Base-by-base conservation (phyloP, 2,329 filamentous ascomycete genomes). In the Aspergillus latus region DNA sequence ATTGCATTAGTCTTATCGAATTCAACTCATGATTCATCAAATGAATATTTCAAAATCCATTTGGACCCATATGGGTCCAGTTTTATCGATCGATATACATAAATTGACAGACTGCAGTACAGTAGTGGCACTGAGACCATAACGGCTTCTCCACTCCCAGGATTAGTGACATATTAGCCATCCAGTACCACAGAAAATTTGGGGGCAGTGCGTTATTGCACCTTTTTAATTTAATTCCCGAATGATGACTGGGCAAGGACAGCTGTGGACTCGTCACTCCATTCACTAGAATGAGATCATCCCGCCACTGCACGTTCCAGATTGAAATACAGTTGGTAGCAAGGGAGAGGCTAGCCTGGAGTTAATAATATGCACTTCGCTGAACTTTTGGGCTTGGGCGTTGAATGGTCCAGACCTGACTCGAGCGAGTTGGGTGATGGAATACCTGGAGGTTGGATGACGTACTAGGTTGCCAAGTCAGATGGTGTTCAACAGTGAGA, bases 221-320 rank as follows among this genome's bases (percentile, higher is more conserved):
- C 21, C 21, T 21, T 40, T 16, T 5, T 40, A 39, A 5, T n/a
- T 13, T 13, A 13, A 13, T 39, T 13, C 5, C 36, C 9, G 5
- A n/a, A 39, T 5, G 11, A 39, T 39, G 11, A 7, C 30, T 37
- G 34, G 34, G 5, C 34, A 37, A 37, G n/a, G 15, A 10, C n/a
- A 29, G 26, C 13, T 15, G 28, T 1, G 28, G n/a, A n/a, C 13
- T 28, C 28, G 43, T 28, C 21, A 45, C 34, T 53, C 43, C 43
- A 53, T 53, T 43, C 34, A 8, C 43, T 37, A 52, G 49, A 39
- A 53, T 53, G 51, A 53, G 51, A 53, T 53, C 51, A 53, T 53
- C 51, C 49, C 51, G 51, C 51, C 43, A 53, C 51, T 47, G 26
- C 39, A 43, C 49, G 9, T 9, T 26, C 8, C 7, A 6, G 10